Evolutionary conservation across 108 stramenopile genomes (phyloP), one percentile per base, ranked within the genome.

Genomic region (Skeletonema tropicum): DNA sequence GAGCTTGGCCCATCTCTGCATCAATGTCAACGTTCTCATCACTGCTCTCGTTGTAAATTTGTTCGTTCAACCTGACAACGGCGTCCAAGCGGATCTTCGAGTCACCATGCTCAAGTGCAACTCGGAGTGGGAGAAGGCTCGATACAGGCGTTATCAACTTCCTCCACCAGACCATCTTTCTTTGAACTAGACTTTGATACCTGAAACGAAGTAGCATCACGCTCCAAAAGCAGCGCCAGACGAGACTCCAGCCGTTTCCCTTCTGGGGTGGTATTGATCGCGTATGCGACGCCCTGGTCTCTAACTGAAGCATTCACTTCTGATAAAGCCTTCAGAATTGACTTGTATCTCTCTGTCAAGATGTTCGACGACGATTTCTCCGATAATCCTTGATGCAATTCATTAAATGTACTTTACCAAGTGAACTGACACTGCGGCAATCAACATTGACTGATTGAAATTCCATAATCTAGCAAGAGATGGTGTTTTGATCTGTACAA

Each of bases 101-200:
- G 66, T 89, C 83, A 10, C 91, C 83, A 66, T 92, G 88, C 45
- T 95, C 91, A 15, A 95, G 64, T 45, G 90, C 91, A 7, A 92
- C 87, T 23, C 89, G 74, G 15, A 86, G 76, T 36, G 91, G 93
- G 58, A 94, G 67, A 6, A 89, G 67, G 48, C 63, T 46, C 41
- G 65, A 66, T 8, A 68, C 66, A n/a, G 62, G 63, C 32, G 17
- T 66, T 30, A 23, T 62, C 33, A 42, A 67, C 64, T 19, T 42
- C 80, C 21, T 19, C 64, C 65, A 66, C 49, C 19, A 10, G 46
- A 8, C 7, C 65, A 52, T n/a, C 65, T 48, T 64, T 59, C 66
- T 35, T 57, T 4, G 58, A 25, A 15, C 2, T 33, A 57, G 19
- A n/a, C 14, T 60, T 30, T 2, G 30, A 48, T 57, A 38, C 32